Percentiles rank a stretch among this genome's conserved stretches.
Evolutionary conservation across 768 basidiomycete genomes (phyloP).

Genomic region (Phanerochaete sordida): DNA sequence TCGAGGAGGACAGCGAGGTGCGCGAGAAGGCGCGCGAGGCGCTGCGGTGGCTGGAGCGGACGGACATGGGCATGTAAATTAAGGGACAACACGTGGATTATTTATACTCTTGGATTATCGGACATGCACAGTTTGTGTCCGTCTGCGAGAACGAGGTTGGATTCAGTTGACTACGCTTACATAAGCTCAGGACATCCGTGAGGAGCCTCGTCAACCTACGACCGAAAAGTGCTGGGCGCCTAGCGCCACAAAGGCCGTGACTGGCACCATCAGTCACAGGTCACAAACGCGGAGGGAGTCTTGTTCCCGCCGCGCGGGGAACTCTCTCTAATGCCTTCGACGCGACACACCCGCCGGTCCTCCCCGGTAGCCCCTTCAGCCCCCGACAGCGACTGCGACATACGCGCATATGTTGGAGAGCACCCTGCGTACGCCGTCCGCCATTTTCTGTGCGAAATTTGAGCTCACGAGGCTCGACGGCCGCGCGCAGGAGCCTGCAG

Average conservation of each 20-base stretch:
- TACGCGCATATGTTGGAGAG: neutral
- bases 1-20: conserved; percentile 62
- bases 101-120: no score
- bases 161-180: no score
- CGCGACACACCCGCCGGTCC: neutral
- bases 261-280: neutral
- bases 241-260: neutral
- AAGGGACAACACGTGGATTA: no score
- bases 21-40: conserved; percentile 53
- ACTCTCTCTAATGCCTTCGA: neutral
- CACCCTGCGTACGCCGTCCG: neutral
- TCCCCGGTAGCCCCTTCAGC: neutral
- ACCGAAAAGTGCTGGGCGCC: no score
- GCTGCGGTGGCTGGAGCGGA: conserved; percentile 42
- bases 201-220: no score
- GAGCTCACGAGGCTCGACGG: neutral
- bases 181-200: no score
- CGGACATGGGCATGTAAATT: neutral
- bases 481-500: neutral
- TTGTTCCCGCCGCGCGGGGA: neutral
- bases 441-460: neutral
- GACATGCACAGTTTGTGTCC: no score
- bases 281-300: neutral
- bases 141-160: no score
- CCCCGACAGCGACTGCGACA: neutral